These are phyloP conservation scores for Punctularia strigosozonata DNA, from an alignment of 768 basidiomycete species.

Conservation along the genomic window DNA sequence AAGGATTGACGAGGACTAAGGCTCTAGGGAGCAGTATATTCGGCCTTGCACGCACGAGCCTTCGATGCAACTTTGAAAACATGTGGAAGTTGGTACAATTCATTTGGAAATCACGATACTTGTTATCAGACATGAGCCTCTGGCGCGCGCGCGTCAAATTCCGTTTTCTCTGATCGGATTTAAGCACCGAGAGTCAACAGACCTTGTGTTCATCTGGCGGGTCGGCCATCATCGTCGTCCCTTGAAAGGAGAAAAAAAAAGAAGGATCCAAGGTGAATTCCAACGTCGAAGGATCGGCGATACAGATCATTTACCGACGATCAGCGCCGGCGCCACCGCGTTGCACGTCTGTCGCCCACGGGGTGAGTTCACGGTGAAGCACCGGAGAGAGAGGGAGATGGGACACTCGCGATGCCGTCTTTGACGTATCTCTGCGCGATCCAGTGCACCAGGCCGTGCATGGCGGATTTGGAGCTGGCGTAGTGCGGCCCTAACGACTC, in stretches of 20 bases:
- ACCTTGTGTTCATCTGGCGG: too few species aligned
- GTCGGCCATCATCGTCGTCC: conserved; percentile 37
- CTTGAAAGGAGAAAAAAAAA: too few species aligned
- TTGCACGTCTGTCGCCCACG: conserved; percentile 29
- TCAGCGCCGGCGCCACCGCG: conserved; percentile 39
- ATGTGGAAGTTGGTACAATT: too few species aligned
- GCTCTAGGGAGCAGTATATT: too few species aligned
- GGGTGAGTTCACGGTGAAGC: background rate
- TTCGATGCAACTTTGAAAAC: too few species aligned
- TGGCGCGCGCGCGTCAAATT: too few species aligned
- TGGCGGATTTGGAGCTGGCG: conserved; percentile 41
- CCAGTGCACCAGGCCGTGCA: conserved; percentile 46
- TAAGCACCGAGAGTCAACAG: too few species aligned
- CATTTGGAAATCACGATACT: too few species aligned
- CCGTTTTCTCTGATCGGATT: too few species aligned
- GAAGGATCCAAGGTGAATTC: background rate
- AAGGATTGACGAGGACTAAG: too few species aligned
- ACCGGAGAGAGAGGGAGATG: background rate
- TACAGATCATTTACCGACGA: conserved; percentile 22
- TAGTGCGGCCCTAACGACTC: conserved; percentile 51
- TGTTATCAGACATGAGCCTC: conserved; percentile 36
- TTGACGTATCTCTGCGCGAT: conserved; percentile 36
- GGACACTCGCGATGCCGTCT: conserved; percentile 33
- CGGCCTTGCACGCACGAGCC: too few species aligned
- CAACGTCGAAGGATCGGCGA: background rate